Evolutionary conservation across 306 rosid genomes (phyloP), one percentile per base, ranked within the genome.

Genomic region (Trifolium dubium): DNA sequence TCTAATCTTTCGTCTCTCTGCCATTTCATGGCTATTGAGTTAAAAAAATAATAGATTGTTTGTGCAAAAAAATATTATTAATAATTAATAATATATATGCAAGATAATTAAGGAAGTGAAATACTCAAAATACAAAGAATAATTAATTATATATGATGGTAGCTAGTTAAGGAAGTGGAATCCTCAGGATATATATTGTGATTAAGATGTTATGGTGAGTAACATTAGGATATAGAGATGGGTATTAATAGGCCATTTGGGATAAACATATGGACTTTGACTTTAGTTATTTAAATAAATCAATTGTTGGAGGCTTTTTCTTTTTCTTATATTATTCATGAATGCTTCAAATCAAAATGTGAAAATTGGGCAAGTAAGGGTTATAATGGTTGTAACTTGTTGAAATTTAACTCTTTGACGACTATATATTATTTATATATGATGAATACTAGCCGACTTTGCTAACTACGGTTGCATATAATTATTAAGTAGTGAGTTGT

Each of bases 11-110:
- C 75, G 35, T 85, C 72, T 81, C 79, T 77, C 32, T 31, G 74
- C 69, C 92, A 85, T 86, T 88, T 91, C 85, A 82, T 44, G 46
- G 30, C n/a, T 51, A 51, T 4, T 12, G 17, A 51, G 17, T 51
- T 51, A 6, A 49, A 1, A 1, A 49, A 49, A 0, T 13, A 49
- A 49, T n/a, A 14, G 14, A 47, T 47, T 47, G 8, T 47, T 1
- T 47, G 18, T 47, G 54, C 7, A 47, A 47, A 6, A 28, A 12
- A 37, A 34, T n/a, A 35, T 17, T 46, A 18, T 4, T 43, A 18
- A 43, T 8, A 43, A 10, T 51, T 10, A 46, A 49, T 60, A 23
- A 8, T 5, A 23, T 23, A 23, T 23, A 23, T 23, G 5, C 12
- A 67, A 46, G 1, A 23, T 60, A 37, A 40, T 11, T 3, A 11